These are phyloP conservation scores for Diplosphaera chodatii DNA, from an alignment of 139 green algal species.

Conservation along the genomic window DNA sequence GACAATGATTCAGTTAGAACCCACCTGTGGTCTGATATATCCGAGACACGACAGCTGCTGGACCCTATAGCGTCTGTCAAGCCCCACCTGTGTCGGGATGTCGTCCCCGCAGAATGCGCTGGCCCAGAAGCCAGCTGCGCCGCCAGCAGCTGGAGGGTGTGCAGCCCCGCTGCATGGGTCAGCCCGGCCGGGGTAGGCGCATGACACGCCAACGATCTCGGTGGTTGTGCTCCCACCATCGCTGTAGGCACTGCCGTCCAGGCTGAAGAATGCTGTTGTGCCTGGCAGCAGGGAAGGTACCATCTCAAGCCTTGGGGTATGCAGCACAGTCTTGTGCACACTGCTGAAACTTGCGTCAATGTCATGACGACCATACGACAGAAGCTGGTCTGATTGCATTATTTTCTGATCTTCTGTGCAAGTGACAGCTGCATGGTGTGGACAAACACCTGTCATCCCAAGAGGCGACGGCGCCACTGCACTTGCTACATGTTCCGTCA, in stretches of 20 bases:
- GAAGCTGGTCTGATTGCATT: too few species aligned
- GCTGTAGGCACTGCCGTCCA: background rate
- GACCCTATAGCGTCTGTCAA: too few species aligned
- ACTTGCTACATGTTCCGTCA: constrained; percentile 22
- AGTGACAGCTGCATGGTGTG: too few species aligned
- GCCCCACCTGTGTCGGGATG: background rate
- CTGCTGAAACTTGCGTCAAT: too few species aligned
- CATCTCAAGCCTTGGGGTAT: too few species aligned
- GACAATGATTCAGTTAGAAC: too few species aligned
- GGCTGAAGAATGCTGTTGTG: background rate
- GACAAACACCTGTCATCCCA: background rate
- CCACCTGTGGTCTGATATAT: too few species aligned
- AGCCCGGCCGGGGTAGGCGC: constrained; percentile 4
- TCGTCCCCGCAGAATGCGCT: background rate
- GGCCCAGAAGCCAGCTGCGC: background rate
- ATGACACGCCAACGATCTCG: constrained; percentile 8
- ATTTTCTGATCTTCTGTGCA: too few species aligned
- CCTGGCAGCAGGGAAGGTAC: too few species aligned
- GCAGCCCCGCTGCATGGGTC: background rate
- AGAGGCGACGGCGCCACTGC: background rate
- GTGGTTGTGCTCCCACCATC: background rate
- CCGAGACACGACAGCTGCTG: too few species aligned
- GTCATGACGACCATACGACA: too few species aligned
- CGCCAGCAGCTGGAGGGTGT: background rate
- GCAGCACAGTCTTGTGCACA: too few species aligned